phyloP scores from a whole-genome alignment of 108 stramenopile genomes.

The Halocafeteria seosinensis region DNA sequence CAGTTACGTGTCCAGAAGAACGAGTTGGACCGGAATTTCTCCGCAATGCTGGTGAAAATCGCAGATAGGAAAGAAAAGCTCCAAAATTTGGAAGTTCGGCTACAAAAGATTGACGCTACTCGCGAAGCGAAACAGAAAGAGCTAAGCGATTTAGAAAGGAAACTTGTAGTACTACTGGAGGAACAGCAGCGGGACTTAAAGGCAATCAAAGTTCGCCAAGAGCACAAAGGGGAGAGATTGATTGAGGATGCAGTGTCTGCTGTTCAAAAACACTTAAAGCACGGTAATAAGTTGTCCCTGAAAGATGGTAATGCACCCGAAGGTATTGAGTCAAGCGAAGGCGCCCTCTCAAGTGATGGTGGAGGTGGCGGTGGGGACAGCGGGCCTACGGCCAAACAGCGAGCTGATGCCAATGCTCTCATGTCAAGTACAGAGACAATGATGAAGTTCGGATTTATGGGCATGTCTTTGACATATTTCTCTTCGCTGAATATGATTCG shows the following conservation, averaged over 20 bases:
- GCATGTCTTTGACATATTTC: constrained; percentile 70
- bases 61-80: constrained; percentile 55
- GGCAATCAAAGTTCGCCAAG: constrained; percentile 47
- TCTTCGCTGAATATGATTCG: constrained; percentile 64
- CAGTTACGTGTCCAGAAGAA: constrained; percentile 57
- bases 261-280: background rate
- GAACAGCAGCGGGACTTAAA: constrained; percentile 62
- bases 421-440: constrained; percentile 66
- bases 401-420: constrained; percentile 54
- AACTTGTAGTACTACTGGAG: constrained; percentile 65
- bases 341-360: background rate
- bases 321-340: background rate
- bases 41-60: constrained; percentile 56
- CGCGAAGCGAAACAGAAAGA: constrained; percentile 57
- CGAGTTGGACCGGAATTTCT: constrained; percentile 59
- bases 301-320: background rate
- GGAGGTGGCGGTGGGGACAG: background rate
- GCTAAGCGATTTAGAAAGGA: constrained; percentile 52
- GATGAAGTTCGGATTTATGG: constrained; percentile 77
- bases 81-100: constrained; percentile 39
- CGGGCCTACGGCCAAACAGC: constrained; percentile 38
- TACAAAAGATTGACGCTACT: constrained; percentile 41
- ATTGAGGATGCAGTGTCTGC: constrained; percentile 7
- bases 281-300: background rate
- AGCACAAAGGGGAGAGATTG: constrained; percentile 35